These are phyloP conservation scores for Myochromella boudieri DNA, from an alignment of 768 basidiomycete species.

Conservation along the genomic window DNA sequence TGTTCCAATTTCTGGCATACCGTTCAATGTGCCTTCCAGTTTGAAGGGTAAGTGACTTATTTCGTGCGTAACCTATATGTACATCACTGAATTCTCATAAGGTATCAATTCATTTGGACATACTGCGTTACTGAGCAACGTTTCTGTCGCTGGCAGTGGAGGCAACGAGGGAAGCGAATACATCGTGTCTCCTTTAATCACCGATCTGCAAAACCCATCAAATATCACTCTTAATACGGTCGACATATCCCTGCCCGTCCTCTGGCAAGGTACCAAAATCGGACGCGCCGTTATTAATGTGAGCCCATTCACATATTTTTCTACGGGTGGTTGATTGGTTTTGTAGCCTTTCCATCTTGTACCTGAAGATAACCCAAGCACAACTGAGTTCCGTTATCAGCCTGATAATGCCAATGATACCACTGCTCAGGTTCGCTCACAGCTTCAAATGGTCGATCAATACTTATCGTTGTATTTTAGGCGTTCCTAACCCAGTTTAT, in stretches of 20 bases:
- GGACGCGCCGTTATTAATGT: constrained; percentile 62
- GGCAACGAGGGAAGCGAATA: constrained; percentile 60
- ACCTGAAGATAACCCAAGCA: constrained; percentile 53
- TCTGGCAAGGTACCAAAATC: constrained; percentile 53
- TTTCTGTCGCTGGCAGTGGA: constrained; percentile 64
- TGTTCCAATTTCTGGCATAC: constrained; percentile 63
- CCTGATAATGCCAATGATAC: constrained; percentile 68
- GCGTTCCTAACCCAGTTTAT: constrained; percentile 61
- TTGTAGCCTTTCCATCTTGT: constrained; percentile 52
- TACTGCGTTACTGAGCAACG: constrained; percentile 50
- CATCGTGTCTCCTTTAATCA: constrained; percentile 56
- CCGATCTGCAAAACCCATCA: constrained; percentile 63
- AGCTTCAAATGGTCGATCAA: background rate
- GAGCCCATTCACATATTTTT: constrained; percentile 19
- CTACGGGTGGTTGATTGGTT: background rate
- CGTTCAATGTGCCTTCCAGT: constrained; percentile 57
- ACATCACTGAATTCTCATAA: constrained; percentile 16
- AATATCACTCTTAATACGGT: constrained; percentile 63
- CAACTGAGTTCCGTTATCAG: constrained; percentile 67
- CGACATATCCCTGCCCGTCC: constrained; percentile 56
- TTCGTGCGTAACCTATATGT: background rate
- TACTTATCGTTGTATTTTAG: constrained; percentile 23
- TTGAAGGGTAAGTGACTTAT: constrained; percentile 45
- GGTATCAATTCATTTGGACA: constrained; percentile 63
- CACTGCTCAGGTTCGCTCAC: constrained; percentile 44